Conservation (phyloP, 2,329 filamentous ascomycete species). For the Colletotrichum godetiae region DNA sequence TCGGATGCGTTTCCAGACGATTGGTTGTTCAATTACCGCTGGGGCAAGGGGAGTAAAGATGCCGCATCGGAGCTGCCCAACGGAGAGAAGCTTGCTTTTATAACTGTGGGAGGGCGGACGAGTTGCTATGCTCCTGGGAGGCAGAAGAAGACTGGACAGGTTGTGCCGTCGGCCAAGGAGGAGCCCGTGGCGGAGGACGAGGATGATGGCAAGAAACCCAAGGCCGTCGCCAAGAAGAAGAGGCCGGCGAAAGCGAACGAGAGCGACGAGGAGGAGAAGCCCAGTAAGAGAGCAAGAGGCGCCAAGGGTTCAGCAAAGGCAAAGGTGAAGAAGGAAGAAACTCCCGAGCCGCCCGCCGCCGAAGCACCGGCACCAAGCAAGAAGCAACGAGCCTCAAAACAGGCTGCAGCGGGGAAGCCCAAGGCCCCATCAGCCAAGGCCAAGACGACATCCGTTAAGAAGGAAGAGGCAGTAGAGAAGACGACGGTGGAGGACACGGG, state of each 20-base stretch:
- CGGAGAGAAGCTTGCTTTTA: constrained; percentile 84
- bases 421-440: constrained; percentile 35
- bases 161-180: constrained; percentile 56
- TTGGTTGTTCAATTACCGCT: constrained; percentile 90
- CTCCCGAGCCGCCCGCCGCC: constrained; percentile 26
- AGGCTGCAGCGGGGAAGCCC: constrained; percentile 40
- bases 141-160: constrained; percentile 79
- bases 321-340: constrained; percentile 29
- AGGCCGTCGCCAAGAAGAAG: constrained; percentile 38
- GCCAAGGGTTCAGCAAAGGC: constrained; percentile 37
- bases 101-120: constrained; percentile 91
- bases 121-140: constrained; percentile 87
- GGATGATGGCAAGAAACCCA: constrained; percentile 15
- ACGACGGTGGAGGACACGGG: constrained; percentile 34
- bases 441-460: constrained; percentile 22
- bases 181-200: constrained; percentile 49
- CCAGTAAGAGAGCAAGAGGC: constrained; percentile 42
- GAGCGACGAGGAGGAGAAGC: constrained; percentile 40
- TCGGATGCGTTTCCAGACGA: constrained; percentile 85
- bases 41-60: constrained; percentile 88
- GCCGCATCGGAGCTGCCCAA: constrained; percentile 77
- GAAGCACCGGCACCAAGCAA: constrained; percentile 31
- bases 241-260: constrained; percentile 41
- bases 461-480: background rate
- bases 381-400: constrained; percentile 40